These are phyloP conservation scores for Yamadazyma mexicana DNA, from an alignment of 1,139 yeast genomes.

Conservation along the genomic window DNA sequence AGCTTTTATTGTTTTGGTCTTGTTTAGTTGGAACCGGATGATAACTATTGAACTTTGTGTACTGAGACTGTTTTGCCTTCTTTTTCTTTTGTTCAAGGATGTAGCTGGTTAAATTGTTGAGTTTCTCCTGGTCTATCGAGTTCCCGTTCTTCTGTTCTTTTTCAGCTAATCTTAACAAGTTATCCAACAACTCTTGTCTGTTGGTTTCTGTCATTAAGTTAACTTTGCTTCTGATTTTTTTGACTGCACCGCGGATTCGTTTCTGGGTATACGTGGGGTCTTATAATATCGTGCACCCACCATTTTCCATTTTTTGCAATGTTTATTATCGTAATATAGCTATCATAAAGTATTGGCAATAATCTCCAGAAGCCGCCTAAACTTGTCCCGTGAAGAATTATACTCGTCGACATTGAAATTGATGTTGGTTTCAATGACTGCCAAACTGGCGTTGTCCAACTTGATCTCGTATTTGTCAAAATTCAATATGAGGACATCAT, in stretches of 20 bases:
- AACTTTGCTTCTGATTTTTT: slow-evolving; percentile 7
- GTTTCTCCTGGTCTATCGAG: slow-evolving; percentile 33
- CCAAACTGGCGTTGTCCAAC: slow-evolving; percentile 9
- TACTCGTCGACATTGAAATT: slow-evolving; percentile 9
- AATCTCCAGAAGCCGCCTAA: slow-evolving; percentile 11
- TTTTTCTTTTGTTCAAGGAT: slow-evolving; percentile 16
- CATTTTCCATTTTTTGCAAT: too few species aligned
- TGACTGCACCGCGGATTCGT: slow-evolving; percentile 7
- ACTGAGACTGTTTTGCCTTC: neutral
- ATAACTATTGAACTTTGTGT: slow-evolving; percentile 10
- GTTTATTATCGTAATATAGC: too few species aligned
- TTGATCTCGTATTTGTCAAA: slow-evolving; percentile 9
- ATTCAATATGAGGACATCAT: slow-evolving; percentile 9
- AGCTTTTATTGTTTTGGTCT: neutral
- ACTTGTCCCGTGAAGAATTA: slow-evolving; percentile 9
- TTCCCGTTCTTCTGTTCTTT: slow-evolving; percentile 35
- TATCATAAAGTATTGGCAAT: slow-evolving; percentile 3
- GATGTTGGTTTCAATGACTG: slow-evolving; percentile 10
- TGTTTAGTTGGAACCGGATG: slow-evolving; percentile 16
- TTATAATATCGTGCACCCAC: slow-evolving; percentile 2
- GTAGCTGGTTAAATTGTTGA: slow-evolving; percentile 26
- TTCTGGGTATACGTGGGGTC: neutral
- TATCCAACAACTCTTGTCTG: slow-evolving; percentile 27
- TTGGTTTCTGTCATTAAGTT: slow-evolving; percentile 12
- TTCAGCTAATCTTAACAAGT: slow-evolving; percentile 30